These are phyloP conservation scores for Xylaria bambusicola DNA, from an alignment of 495 filamentous ascomycete genomes.

Conservation along the genomic window DNA sequence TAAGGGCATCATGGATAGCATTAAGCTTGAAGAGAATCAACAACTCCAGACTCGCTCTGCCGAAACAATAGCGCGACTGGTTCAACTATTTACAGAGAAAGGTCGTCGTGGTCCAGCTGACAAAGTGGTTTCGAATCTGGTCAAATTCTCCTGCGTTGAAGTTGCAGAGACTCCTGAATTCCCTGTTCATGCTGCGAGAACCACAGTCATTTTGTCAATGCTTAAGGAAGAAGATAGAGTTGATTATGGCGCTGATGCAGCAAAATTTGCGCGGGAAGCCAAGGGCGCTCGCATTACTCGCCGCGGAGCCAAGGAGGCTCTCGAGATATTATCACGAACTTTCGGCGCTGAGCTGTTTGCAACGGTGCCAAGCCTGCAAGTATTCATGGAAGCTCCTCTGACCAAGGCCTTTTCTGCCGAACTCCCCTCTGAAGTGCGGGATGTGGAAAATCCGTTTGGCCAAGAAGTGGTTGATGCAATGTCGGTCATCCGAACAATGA, in stretches of 20 bases:
- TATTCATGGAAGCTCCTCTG: conserved; percentile 79
- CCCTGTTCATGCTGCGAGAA: conserved; percentile 69
- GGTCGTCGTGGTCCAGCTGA: conserved; percentile 80
- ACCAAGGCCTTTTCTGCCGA: conserved; percentile 71
- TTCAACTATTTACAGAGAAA: conserved; percentile 77
- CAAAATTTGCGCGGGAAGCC: conserved; percentile 81
- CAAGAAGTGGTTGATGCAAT: conserved; percentile 92
- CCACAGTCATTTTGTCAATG: conserved; percentile 81
- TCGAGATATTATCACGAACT: conserved; percentile 79
- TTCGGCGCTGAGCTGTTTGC: conserved; percentile 77
- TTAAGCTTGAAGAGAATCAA: conserved; percentile 90
- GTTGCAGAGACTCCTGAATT: conserved; percentile 98
- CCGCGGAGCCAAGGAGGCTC: conserved; percentile 89
- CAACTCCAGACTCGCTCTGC: conserved; percentile 90
- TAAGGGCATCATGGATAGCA: conserved; percentile 95
- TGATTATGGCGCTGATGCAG: conserved; percentile 81
- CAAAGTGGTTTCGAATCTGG: conserved; percentile 89
- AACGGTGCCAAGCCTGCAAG: conserved; percentile 75
- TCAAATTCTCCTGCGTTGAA: conserved; percentile 96
- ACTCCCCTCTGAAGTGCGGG: conserved; percentile 66
- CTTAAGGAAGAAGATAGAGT: conserved; percentile 95
- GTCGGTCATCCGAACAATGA: conserved; percentile 86
- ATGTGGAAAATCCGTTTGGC: conserved; percentile 70
- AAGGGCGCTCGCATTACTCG: conserved; percentile 84
- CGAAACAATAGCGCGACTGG: conserved; percentile 74